Conservation (phyloP, 495 filamentous ascomycete species). For the Chaetomium cochliodes region DNA sequence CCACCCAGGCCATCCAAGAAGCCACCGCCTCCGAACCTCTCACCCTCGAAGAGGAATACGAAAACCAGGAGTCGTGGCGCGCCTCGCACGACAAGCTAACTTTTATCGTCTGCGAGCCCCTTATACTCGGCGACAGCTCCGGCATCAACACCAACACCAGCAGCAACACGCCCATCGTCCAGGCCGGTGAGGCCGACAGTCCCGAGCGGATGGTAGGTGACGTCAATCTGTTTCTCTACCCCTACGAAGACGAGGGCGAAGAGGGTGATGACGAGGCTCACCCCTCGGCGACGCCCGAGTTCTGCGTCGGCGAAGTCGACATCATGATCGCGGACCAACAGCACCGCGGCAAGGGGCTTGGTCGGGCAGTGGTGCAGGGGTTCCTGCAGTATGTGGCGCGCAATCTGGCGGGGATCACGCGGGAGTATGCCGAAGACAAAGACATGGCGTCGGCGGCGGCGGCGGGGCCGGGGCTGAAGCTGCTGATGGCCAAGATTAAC, state of each 20-base stretch:
- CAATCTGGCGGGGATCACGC: slow-evolving; percentile 52
- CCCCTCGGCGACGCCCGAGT: neutral
- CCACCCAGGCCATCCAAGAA: slow-evolving; percentile 67
- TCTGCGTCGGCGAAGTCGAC: slow-evolving; percentile 72
- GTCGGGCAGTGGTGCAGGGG: slow-evolving; percentile 60
- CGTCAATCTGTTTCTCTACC: slow-evolving; percentile 77
- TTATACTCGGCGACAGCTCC: slow-evolving; percentile 1
- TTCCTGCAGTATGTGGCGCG: slow-evolving; percentile 65
- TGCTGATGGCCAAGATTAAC: slow-evolving; percentile 50
- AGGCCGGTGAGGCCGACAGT: slow-evolving; percentile 49
- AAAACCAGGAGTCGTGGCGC: slow-evolving; percentile 82
- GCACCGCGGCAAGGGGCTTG: slow-evolving; percentile 63
- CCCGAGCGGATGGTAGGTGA: slow-evolving; percentile 72
- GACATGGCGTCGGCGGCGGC: neutral
- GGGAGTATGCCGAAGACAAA: slow-evolving; percentile 52
- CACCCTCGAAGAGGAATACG: slow-evolving; percentile 73
- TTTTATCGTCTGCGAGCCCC: slow-evolving; percentile 63
- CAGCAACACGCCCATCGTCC: slow-evolving; percentile 25
- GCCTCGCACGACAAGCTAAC: slow-evolving; percentile 71
- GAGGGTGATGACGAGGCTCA: slow-evolving; percentile 29
- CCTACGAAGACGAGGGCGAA: slow-evolving; percentile 37
- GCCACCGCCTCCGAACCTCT: slow-evolving; percentile 82
- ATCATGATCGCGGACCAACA: slow-evolving; percentile 74
- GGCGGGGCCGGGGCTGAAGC: slow-evolving; percentile 26
- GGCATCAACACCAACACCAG: neutral